A percentile compares a stretch with the other conserved stretches of the same genome.
Conservation (phyloP, 208 protist species). For the Trypanosoma scelopori region DNA sequence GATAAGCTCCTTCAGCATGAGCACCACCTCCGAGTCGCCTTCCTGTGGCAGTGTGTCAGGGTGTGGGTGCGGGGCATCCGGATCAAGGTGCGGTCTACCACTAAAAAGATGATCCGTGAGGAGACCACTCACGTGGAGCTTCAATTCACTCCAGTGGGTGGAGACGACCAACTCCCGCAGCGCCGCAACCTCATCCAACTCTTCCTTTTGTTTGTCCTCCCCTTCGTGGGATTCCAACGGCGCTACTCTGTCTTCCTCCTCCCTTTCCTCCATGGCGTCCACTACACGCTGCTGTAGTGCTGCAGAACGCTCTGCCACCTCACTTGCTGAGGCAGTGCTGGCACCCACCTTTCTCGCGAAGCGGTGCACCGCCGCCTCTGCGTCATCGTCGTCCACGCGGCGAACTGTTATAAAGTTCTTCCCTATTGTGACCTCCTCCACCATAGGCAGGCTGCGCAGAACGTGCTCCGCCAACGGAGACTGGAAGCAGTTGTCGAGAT, state of each 20-base stretch:
- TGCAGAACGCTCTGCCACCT: constrained; percentile 46
- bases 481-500: constrained; percentile 74
- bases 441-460: constrained; percentile 74
- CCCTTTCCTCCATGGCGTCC: constrained; percentile 25
- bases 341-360: constrained; percentile 50
- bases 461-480: constrained; percentile 74
- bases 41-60: constrained; percentile 81
- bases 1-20: constrained; percentile 92
- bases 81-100: constrained; percentile 68
- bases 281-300: constrained; percentile 49
- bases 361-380: constrained; percentile 57
- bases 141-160: constrained; percentile 81
- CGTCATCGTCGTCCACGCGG: constrained; percentile 58
- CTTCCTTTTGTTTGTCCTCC: constrained; percentile 24
- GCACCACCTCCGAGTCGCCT: constrained; percentile 83
- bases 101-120: constrained; percentile 85
- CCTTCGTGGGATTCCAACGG: constrained; percentile 1
- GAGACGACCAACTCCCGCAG: constrained; percentile 57
- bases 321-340: constrained; percentile 2
- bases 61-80: constrained; percentile 76
- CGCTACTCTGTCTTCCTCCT: background rate
- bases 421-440: constrained; percentile 88
- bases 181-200: constrained; percentile 50
- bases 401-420: constrained; percentile 76
- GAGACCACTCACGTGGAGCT: constrained; percentile 77